Percentiles rank a stretch among this genome's conserved stretches.
These are phyloP conservation scores for Ophiostoma populinum DNA, from an alignment of 2,329 filamentous ascomycete species.

Conservation along the genomic window DNA sequence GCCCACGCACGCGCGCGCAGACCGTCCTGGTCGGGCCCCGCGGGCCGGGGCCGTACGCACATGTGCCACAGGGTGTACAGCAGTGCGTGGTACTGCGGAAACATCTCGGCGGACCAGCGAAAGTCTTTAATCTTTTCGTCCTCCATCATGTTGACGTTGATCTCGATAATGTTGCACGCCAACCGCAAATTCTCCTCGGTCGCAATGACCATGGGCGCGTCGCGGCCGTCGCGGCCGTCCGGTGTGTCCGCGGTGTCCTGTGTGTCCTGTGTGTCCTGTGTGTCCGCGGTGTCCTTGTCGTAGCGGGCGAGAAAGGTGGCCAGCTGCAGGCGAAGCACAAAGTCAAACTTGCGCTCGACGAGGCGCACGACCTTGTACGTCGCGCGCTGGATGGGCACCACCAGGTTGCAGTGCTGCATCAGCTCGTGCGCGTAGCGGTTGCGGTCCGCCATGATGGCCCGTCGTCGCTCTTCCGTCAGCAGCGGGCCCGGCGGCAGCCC, in stretches of 20 bases:
- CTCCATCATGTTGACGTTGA: constrained; percentile 14
- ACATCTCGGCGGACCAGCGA: constrained; percentile 22
- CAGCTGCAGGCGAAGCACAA: constrained; percentile 15
- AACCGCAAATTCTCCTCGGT: constrained; percentile 15
- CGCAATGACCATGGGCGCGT: constrained; percentile 3
- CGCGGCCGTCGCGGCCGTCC: background rate
- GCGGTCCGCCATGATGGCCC: constrained; percentile 5
- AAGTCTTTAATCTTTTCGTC: constrained; percentile 22
- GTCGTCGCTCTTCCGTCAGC: constrained; percentile 7
- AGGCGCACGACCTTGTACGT: constrained; percentile 13
- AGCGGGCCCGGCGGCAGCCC: background rate
- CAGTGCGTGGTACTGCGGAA: constrained; percentile 25
- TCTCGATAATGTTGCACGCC: constrained; percentile 20
- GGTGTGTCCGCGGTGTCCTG: background rate
- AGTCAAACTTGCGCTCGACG: constrained; percentile 15
- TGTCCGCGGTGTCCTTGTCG: background rate
- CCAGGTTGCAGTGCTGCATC: constrained; percentile 30
- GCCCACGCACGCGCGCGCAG: constrained; percentile 18
- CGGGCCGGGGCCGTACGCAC: constrained; percentile 20
- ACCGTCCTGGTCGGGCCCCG: constrained; percentile 2
- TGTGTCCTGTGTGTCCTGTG: background rate
- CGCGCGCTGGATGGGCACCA: constrained; percentile 22
- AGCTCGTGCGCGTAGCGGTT: constrained; percentile 30
- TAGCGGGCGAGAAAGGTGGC: constrained; percentile 1
- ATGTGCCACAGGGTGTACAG: constrained; percentile 27